A percentile compares a stretch with the other conserved stretches of the same genome.
phyloP scores from a whole-genome alignment of 371 early-diverging fungal genomes.

The Rhizopus stolonifer region DNA sequence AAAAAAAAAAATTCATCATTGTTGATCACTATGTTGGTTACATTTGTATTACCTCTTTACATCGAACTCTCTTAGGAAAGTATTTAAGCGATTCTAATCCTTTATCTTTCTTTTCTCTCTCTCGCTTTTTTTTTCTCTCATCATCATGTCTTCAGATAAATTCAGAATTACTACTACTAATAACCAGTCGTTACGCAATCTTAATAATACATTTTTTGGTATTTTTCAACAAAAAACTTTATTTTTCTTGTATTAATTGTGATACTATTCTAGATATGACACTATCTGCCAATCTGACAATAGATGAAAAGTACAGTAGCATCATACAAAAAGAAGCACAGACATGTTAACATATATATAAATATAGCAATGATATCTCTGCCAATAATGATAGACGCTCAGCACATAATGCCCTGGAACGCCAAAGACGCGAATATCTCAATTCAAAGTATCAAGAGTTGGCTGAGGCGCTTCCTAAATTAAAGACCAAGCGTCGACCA shows the following conservation, averaged over 20 bases:
- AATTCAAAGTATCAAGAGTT: slow-evolving; percentile 76
- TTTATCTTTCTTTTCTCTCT: neutral
- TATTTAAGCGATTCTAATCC: neutral
- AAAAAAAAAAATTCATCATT: no score
- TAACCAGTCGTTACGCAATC: slow-evolving; percentile 31
- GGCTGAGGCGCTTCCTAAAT: slow-evolving; percentile 70
- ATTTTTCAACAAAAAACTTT: neutral
- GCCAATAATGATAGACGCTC: slow-evolving; percentile 55
- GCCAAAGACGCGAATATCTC: slow-evolving; percentile 76
- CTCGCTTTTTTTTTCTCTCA: slow-evolving; percentile 2
- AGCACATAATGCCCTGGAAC: slow-evolving; percentile 78
- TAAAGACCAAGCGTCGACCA: slow-evolving; percentile 67
- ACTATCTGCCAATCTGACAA: slow-evolving; percentile 23
- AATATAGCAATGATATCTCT: slow-evolving; percentile 31
- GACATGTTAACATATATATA: no score
- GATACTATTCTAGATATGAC: slow-evolving; percentile 19
- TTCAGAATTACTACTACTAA: slow-evolving; percentile 32
- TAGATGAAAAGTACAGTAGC: slow-evolving; percentile 26
- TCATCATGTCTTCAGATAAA: slow-evolving; percentile 36
- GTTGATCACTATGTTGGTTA: no score
- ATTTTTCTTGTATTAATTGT: slow-evolving; percentile 7
- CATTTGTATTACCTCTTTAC: no score
- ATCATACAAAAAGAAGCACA: neutral
- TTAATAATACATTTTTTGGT: slow-evolving; percentile 27
- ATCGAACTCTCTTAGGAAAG: no score